phyloP scores from a whole-genome alignment of 306 rosid genomes.

The Lathyrus aphaca region DNA sequence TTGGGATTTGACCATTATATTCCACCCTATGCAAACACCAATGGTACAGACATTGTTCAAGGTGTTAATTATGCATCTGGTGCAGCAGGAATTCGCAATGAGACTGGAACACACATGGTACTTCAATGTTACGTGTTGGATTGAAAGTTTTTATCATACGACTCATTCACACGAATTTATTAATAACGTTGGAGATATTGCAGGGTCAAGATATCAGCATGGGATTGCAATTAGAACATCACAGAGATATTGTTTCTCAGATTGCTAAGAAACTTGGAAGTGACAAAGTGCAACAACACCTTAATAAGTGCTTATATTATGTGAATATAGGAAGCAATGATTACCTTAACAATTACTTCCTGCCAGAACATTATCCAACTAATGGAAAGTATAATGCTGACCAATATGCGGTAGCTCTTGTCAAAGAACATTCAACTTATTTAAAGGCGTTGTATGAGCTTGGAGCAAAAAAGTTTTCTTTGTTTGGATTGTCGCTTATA shows the following conservation, averaged over 20 bases:
- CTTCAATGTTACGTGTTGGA: no score
- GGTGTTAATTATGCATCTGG: slow-evolving; percentile 89
- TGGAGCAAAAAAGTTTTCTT: slow-evolving; percentile 69
- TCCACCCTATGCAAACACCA: slow-evolving; percentile 52
- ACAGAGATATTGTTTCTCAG: slow-evolving; percentile 35
- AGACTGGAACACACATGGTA: slow-evolving; percentile 48
- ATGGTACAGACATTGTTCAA: slow-evolving; percentile 27
- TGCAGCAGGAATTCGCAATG: slow-evolving; percentile 53
- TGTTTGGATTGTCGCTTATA: slow-evolving; percentile 49
- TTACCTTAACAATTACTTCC: slow-evolving; percentile 67
- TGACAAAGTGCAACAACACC: slow-evolving; percentile 20
- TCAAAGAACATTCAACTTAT: slow-evolving; percentile 30
- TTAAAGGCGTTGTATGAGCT: slow-evolving; percentile 46
- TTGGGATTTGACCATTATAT: slow-evolving; percentile 44
- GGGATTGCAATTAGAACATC: slow-evolving; percentile 47
- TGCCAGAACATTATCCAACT: slow-evolving; percentile 42
- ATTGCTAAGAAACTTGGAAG: slow-evolving; percentile 32
- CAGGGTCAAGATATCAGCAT: slow-evolving; percentile 59
- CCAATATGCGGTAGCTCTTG: slow-evolving; percentile 42
- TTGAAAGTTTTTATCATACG: no score
- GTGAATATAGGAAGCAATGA: slow-evolving; percentile 63
- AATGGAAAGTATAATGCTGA: slow-evolving; percentile 9
- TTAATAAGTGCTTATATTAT: slow-evolving; percentile 64
- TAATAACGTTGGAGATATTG: neutral
- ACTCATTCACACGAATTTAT: neutral